Evolutionary conservation across 2,329 filamentous ascomycete species (phyloP), one percentile per base, ranked within the genome.

Genomic region (Alternaria postmessia): DNA sequence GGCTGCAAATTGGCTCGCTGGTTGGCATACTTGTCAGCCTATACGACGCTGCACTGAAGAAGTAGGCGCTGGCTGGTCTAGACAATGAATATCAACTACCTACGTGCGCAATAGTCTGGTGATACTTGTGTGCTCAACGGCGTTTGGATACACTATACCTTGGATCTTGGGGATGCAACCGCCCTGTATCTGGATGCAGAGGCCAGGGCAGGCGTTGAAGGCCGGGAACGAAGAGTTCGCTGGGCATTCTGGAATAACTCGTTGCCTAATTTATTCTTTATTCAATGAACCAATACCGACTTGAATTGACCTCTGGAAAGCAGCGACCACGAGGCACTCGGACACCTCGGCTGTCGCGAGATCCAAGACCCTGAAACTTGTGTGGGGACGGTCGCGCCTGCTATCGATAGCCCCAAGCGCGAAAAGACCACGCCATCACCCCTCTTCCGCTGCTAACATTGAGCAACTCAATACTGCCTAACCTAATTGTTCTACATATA

Each of bases 1-100:
- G 90, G 36, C 81, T 92, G 49, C 77, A 94, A 48, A 87, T 89
- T 34, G 90, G 90, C 48, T 84, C 89, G 7, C 86, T 85, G 55
- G 87, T 94, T 66, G 90, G 89, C 5, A 86, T 86, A 22, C 72
- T 94, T 28, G 83, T 89, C 48, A 90, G 89, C 65, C 79, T 95
- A 64, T 95, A 94, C 78, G 91, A 94, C 66, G 92, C 91, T 39
- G 88, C 91, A 24, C 79, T 94, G 74, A 89, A 86, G 80, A 92
- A 78, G 54, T 79, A 68, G 65, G 20, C 14, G 16, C 30, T 22
- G 18, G 20, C 24, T 52, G 12, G 32, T 24, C 30, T 34, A 24
- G 28, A 22, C 48, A 6, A 49, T n/a, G 26, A 53, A 47, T 44
- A 12, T 36, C 18, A 32, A 49, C 41, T 24, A 26, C 20, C 28